Evolutionary conservation across 2,329 filamentous ascomycete genomes (phyloP).

Genomic region (Penicillium italicum): DNA sequence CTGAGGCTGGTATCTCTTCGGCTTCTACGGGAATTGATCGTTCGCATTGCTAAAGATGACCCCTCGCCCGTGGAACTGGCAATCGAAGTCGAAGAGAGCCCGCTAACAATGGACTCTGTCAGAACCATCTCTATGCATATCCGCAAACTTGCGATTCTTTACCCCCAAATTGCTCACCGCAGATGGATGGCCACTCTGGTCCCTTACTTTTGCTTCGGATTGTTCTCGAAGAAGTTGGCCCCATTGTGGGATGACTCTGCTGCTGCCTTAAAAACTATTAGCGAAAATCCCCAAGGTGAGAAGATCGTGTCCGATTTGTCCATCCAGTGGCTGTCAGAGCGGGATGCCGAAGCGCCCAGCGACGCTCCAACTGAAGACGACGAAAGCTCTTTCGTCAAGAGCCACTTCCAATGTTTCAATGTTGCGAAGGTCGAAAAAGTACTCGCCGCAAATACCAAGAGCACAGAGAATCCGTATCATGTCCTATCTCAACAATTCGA

Average conservation of each 20-base stretch:
- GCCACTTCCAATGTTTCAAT: slow-evolving; percentile 79
- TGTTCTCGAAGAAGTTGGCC: slow-evolving; percentile 79
- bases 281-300: slow-evolving; percentile 67
- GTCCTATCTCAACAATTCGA: slow-evolving; percentile 64
- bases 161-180: slow-evolving; percentile 56
- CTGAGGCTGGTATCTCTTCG: slow-evolving; percentile 70
- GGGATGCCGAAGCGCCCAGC: slow-evolving; percentile 21
- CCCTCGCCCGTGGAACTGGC: slow-evolving; percentile 54
- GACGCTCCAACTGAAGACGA: slow-evolving; percentile 26
- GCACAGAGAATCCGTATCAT: slow-evolving; percentile 53
- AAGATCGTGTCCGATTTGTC: slow-evolving; percentile 66
- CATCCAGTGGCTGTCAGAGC: slow-evolving; percentile 67
- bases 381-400: slow-evolving; percentile 24
- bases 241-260: slow-evolving; percentile 85
- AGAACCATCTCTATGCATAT: slow-evolving; percentile 80
- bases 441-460: slow-evolving; percentile 52
- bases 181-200: slow-evolving; percentile 69
- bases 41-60: slow-evolving; percentile 47
- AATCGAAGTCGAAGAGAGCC: slow-evolving; percentile 74
- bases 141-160: slow-evolving; percentile 67
- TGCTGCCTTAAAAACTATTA: slow-evolving; percentile 70
- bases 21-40: slow-evolving; percentile 62
- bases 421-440: slow-evolving; percentile 57
- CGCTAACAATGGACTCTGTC: slow-evolving; percentile 70
- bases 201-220: slow-evolving; percentile 79